phyloP scores from a whole-genome alignment of 1,284 basidiomycete genomes.

The Pterula multifida region DNA sequence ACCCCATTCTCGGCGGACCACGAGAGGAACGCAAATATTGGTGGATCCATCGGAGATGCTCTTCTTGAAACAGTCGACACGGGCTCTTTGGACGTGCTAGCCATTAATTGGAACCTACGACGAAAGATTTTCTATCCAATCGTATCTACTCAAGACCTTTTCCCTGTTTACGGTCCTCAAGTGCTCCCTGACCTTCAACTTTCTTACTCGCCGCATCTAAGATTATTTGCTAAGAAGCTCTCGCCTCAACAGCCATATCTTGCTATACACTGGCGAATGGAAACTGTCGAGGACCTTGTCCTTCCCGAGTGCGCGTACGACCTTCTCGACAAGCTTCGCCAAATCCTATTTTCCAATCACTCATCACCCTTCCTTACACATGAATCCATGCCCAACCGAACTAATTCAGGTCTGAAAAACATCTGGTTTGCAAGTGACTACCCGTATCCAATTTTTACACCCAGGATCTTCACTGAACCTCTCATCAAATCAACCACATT shows the following conservation, averaged over 20 bases:
- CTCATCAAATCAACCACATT: constrained; percentile 30
- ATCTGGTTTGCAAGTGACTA: constrained; percentile 40
- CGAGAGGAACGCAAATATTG: not conserved
- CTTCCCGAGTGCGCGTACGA: constrained; percentile 31
- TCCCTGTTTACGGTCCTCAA: not conserved
- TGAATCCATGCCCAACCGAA: not conserved
- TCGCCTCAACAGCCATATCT: constrained; percentile 25
- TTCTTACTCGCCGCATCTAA: constrained; percentile 26
- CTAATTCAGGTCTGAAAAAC: constrained; percentile 16
- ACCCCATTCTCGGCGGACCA: not conserved
- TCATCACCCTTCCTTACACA: constrained; percentile 8
- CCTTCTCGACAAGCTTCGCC: constrained; percentile 27
- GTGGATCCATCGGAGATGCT: not conserved
- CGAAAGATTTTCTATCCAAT: constrained; percentile 22
- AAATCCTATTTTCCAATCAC: constrained; percentile 20
- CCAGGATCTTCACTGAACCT: not conserved
- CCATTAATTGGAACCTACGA: constrained; percentile 35
- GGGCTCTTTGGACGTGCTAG: constrained; percentile 21
- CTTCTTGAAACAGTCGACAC: not conserved
- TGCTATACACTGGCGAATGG: constrained; percentile 39
- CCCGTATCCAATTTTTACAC: constrained; percentile 16
- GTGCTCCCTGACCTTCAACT: constrained; percentile 7
- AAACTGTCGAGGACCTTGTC: constrained; percentile 24
- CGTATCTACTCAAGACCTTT: not conserved
- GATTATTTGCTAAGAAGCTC: constrained; percentile 24